A percentile compares a stretch with the other conserved stretches of the same genome.
These are phyloP conservation scores for Alnus glutinosa DNA, from an alignment of 306 rosid genomes.

Conservation along the genomic window DNA sequence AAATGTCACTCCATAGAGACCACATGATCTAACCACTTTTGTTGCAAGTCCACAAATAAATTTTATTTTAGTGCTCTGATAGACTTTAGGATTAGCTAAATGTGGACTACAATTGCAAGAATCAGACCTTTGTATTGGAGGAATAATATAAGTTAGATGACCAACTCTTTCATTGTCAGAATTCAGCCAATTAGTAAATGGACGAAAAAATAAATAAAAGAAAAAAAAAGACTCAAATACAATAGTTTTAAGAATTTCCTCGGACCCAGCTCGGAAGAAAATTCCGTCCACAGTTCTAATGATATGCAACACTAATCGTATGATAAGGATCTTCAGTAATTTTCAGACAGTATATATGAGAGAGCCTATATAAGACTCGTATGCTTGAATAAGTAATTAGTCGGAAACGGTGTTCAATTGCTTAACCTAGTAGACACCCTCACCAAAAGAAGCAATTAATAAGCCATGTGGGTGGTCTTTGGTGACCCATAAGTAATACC, in stretches of 20 bases:
- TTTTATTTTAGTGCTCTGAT: neutral
- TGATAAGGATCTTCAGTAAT: too few species aligned
- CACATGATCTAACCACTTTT: constrained; percentile 15
- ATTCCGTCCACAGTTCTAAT: too few species aligned
- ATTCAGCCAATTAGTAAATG: neutral
- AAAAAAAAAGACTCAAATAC: neutral
- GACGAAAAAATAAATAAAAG: too few species aligned
- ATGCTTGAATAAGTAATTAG: too few species aligned
- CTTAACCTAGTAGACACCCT: too few species aligned
- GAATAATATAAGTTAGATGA: neutral
- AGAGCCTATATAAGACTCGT: too few species aligned
- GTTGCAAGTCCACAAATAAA: constrained; percentile 14
- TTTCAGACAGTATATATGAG: too few species aligned
- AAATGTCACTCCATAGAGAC: neutral
- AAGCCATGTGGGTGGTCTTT: constrained; percentile 1
- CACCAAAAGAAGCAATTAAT: neutral
- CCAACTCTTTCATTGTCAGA: neutral
- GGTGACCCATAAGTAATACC: neutral
- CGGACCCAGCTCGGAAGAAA: too few species aligned
- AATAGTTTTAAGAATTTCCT: neutral
- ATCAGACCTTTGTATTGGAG: neutral
- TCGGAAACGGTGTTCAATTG: too few species aligned
- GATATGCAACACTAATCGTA: too few species aligned
- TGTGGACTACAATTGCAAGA: neutral
- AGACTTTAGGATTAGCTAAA: neutral